These are phyloP conservation scores for Clitocybe nebularis DNA, from an alignment of 1,284 basidiomycete species.

Conservation along the genomic window DNA sequence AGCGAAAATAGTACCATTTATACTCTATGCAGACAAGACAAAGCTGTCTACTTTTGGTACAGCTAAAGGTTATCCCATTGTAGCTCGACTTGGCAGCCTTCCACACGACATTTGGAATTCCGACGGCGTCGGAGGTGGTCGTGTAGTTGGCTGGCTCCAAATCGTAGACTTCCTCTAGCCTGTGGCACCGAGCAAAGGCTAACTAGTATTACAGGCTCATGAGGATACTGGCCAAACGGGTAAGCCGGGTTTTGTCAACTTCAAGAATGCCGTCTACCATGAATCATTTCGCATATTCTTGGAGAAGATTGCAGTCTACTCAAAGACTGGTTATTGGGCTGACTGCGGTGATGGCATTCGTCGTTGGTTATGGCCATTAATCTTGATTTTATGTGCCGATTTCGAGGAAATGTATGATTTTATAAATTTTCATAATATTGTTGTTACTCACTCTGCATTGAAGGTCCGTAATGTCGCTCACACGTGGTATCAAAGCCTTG, in stretches of 20 bases:
- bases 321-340: slow-evolving; percentile 22
- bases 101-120: slow-evolving; percentile 34
- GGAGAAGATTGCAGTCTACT: slow-evolving; percentile 18
- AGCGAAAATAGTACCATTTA: slow-evolving; percentile 19
- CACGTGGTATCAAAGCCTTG: slow-evolving; percentile 23
- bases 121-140: slow-evolving; percentile 31
- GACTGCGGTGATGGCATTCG: slow-evolving; percentile 23
- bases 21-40: slow-evolving; percentile 44
- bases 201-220: slow-evolving; percentile 18
- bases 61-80: slow-evolving; percentile 38
- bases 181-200: background rate
- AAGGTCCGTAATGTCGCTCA: slow-evolving; percentile 30
- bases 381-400: slow-evolving; percentile 33
- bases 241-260: slow-evolving; percentile 25
- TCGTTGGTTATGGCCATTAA: slow-evolving; percentile 23
- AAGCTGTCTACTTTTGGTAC: slow-evolving; percentile 40
- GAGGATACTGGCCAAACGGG: slow-evolving; percentile 24
- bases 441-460: background rate
- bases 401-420: slow-evolving; percentile 35
- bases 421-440: background rate
- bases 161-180: too few relatives aligned
- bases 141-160: slow-evolving; percentile 40
- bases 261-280: slow-evolving; percentile 35
- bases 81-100: slow-evolving; percentile 35
- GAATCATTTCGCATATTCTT: slow-evolving; percentile 23